phyloP scores from a whole-genome alignment of 345 rosid species.

The Acer saccharum region DNA sequence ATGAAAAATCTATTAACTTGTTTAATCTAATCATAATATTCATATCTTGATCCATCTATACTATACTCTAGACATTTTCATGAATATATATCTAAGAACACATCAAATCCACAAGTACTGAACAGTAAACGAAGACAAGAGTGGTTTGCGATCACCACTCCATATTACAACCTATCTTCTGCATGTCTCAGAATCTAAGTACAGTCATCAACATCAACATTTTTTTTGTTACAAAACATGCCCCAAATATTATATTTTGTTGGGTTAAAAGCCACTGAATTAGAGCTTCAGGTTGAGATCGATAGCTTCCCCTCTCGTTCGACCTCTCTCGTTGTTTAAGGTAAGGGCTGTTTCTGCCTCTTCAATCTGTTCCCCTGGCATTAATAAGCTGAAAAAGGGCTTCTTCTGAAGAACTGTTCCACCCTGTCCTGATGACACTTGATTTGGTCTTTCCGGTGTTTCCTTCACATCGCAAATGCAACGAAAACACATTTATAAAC shows the following conservation, averaged over 20 bases:
- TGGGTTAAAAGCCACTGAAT: not conserved
- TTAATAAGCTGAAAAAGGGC: slow-evolving; percentile 49
- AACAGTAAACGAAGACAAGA: too few relatives aligned
- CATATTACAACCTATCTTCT: not conserved
- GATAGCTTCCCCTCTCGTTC: slow-evolving; percentile 41
- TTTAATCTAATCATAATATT: too few relatives aligned
- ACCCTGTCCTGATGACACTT: slow-evolving; percentile 8
- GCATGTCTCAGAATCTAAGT: not conserved
- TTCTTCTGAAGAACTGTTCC: slow-evolving; percentile 19
- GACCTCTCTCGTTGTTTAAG: slow-evolving; percentile 36
- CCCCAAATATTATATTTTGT: not conserved
- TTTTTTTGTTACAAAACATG: not conserved
- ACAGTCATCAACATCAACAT: not conserved
- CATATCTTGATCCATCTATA: not conserved
- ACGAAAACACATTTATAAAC: not conserved
- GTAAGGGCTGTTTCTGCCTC: slow-evolving; percentile 34
- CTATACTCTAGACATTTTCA: not conserved
- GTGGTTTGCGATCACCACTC: not conserved
- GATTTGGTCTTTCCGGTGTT: slow-evolving; percentile 27
- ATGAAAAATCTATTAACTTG: too few relatives aligned
- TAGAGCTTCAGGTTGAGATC: slow-evolving; percentile 65
- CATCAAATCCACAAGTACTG: not conserved
- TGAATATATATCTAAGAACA: not conserved
- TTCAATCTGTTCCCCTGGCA: slow-evolving; percentile 30
- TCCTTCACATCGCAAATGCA: slow-evolving; percentile 25